Conservation (phyloP, 164 flowering plant species). For the Santalum album region DNA sequence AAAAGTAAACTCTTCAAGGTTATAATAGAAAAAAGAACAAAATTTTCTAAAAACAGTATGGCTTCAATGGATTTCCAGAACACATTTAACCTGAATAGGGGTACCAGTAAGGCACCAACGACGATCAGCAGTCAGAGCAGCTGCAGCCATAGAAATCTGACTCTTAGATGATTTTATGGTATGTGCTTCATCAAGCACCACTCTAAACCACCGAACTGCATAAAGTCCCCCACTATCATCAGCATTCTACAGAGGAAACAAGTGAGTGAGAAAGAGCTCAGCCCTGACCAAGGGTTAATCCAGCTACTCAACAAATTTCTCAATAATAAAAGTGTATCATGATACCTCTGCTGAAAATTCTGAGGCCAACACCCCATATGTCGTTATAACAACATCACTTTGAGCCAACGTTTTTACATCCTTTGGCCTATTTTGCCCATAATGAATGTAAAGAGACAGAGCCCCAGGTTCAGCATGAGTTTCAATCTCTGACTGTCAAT, state of each 20-base stretch:
- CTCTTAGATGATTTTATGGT: constrained; percentile 85
- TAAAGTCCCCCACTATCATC: constrained; percentile 70
- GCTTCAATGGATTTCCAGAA: constrained; percentile 1
- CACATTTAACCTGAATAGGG: constrained; percentile 73
- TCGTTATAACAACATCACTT: constrained; percentile 77
- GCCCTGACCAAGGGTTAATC: not conserved
- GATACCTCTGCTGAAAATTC: constrained; percentile 82
- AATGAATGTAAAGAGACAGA: constrained; percentile 76
- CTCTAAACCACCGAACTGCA: constrained; percentile 84
- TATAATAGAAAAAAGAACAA: not conserved
- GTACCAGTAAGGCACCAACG: constrained; percentile 99
- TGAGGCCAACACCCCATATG: constrained; percentile 87
- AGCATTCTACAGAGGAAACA: constrained; percentile 36
- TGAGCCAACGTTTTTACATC: constrained; percentile 71
- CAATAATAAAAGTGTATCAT: constrained; percentile 2
- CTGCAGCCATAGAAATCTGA: constrained; percentile 82
- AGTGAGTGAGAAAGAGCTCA: not conserved
- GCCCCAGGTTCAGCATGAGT: constrained; percentile 69
- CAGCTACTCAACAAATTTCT: not conserved
- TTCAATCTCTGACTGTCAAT: constrained; percentile 83
- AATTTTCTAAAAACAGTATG: not conserved
- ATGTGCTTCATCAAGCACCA: constrained; percentile 98
- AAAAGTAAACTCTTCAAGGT: too few species aligned
- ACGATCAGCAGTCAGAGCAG: constrained; percentile 78
- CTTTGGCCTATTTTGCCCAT: constrained; percentile 83